Percentiles rank a stretch among this genome's conserved stretches.
Evolutionary conservation across 192 early-diverging fungal species (phyloP).

Genomic region (Entomortierella beljakovae): DNA sequence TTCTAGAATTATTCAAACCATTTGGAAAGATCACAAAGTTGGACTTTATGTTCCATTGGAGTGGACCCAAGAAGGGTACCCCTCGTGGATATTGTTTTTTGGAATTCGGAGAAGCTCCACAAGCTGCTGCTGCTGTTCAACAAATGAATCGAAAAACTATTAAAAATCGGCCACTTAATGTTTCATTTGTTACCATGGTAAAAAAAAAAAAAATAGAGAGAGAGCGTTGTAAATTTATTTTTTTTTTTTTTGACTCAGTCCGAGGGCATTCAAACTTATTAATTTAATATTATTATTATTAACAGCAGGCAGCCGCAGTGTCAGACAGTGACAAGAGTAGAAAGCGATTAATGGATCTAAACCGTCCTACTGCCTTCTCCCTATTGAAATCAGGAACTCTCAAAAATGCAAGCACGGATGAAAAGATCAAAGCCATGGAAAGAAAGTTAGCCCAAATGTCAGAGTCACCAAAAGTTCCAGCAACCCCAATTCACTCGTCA

Average conservation of each 20-base stretch:
- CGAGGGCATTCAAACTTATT: too few relatives aligned
- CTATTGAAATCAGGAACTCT: constrained; percentile 60
- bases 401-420: constrained; percentile 64
- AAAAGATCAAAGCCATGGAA: constrained; percentile 76
- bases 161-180: constrained; percentile 66
- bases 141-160: constrained; percentile 66
- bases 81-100: constrained; percentile 81
- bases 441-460: constrained; percentile 68
- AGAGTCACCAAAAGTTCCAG: not conserved
- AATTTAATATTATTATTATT: not conserved
- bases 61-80: constrained; percentile 72
- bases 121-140: constrained; percentile 66
- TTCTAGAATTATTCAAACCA: constrained; percentile 76
- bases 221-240: not conserved
- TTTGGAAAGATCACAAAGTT: constrained; percentile 74
- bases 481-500: constrained; percentile 21
- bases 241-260: not conserved
- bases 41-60: constrained; percentile 74
- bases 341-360: constrained; percentile 42
- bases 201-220: not conserved
- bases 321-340: constrained; percentile 54
- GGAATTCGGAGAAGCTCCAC: constrained; percentile 61
- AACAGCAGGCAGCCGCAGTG: constrained; percentile 48
- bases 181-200: constrained; percentile 71
- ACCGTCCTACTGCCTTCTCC: constrained; percentile 57